These are phyloP conservation scores for Mycena capillaripes DNA, from an alignment of 768 basidiomycete species.

Conservation along the genomic window DNA sequence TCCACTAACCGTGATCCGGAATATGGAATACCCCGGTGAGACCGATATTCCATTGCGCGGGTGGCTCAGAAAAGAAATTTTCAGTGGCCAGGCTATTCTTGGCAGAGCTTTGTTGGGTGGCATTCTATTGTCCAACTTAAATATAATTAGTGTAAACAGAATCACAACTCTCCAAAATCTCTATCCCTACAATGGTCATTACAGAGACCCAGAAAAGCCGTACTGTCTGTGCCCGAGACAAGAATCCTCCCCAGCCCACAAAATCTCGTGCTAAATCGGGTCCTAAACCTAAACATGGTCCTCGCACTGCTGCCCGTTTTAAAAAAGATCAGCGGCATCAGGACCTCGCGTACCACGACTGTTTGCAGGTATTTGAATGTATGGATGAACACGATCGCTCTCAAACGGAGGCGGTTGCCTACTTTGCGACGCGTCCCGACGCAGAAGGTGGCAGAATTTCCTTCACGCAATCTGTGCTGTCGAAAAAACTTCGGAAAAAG, in stretches of 20 bases:
- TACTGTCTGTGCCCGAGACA: neutral
- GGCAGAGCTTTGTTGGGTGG: too few relatives aligned
- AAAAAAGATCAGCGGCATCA: neutral
- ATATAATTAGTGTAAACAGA: too few relatives aligned
- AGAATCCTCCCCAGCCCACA: neutral
- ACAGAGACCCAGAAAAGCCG: neutral
- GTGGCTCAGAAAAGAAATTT: too few relatives aligned
- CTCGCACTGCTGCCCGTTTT: neutral
- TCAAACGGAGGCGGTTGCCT: neutral
- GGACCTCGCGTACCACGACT: neutral
- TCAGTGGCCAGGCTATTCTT: too few relatives aligned
- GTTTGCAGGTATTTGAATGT: neutral
- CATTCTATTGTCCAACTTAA: too few relatives aligned
- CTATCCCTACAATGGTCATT: neutral
- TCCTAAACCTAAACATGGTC: neutral
- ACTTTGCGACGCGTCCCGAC: neutral
- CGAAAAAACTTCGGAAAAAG: neutral
- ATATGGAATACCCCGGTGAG: neutral
- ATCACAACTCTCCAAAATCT: neutral
- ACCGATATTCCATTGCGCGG: neutral
- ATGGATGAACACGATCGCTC: neutral
- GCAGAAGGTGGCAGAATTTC: neutral
- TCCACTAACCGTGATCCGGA: neutral
- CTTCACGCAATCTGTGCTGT: neutral
- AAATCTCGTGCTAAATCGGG: neutral